phyloP scores from a whole-genome alignment of 73 alveolate species.

The Paramecium tetraurelia region DNA sequence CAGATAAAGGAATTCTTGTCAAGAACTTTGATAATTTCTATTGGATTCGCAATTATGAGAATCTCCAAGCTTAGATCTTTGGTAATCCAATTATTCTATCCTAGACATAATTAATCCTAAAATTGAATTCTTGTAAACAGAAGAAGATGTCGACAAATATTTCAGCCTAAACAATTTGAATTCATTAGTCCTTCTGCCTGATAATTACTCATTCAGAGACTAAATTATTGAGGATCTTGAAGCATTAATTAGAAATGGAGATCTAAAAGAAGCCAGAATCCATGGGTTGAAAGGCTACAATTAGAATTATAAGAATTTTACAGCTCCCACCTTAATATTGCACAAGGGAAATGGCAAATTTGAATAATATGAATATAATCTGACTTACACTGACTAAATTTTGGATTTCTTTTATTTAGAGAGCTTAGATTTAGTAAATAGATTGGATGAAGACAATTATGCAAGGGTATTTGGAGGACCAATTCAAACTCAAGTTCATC shows the following conservation, averaged over 20 bases:
- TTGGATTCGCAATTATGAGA: background rate
- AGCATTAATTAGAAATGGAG: background rate
- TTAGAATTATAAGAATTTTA: background rate
- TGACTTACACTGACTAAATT: constrained; percentile 27
- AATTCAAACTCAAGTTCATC: background rate
- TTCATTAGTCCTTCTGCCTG: background rate
- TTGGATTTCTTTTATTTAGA: constrained; percentile 28
- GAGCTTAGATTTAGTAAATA: background rate
- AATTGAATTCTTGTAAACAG: constrained; percentile 13
- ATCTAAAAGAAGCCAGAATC: background rate
- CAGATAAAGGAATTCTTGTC: background rate
- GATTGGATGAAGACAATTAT: constrained; percentile 20
- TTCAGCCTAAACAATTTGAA: background rate
- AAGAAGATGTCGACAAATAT: background rate
- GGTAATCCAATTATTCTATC: background rate
- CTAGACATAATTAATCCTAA: background rate
- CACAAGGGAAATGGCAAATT: background rate
- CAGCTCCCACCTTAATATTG: background rate
- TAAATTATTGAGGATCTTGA: background rate
- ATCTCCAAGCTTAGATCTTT: background rate
- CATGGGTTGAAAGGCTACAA: background rate
- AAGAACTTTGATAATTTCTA: background rate
- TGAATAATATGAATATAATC: background rate
- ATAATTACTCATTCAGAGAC: background rate
- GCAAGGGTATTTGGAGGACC: constrained; percentile 50